phyloP scores from a whole-genome alignment of 352 stramenopile genomes.

The Phytopythium boreale region DNA sequence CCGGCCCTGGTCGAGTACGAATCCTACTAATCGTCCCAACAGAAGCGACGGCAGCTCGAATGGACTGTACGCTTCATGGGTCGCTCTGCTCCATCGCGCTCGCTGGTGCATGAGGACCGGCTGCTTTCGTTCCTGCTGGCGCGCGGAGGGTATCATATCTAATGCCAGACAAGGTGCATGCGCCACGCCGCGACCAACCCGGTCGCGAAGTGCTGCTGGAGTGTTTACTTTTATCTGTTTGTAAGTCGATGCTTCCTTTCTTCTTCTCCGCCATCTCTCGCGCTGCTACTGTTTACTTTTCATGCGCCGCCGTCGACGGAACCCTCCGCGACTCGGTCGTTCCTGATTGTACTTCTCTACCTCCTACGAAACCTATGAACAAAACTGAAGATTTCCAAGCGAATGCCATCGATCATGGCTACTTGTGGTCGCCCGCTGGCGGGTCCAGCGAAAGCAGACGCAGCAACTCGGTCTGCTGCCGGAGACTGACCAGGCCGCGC shows the following conservation, averaged over 20 bases:
- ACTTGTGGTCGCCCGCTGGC: neutral
- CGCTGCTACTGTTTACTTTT: constrained; percentile 3
- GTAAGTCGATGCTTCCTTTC: neutral
- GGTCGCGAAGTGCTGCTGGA: neutral
- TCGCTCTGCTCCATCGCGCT: neutral
- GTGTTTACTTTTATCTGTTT: neutral
- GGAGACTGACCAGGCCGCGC: constrained; percentile 9
- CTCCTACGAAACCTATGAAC: neutral
- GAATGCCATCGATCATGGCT: neutral
- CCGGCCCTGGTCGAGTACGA: constrained; percentile 41
- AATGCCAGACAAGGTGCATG: neutral
- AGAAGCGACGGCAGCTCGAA: neutral
- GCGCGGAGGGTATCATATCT: neutral
- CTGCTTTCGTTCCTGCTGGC: neutral
- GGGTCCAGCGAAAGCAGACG: constrained; percentile 52
- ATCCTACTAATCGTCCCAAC: constrained; percentile 34
- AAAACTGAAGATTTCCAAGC: too few species aligned
- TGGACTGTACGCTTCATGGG: neutral
- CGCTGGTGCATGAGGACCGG: neutral
- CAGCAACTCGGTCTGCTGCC: constrained; percentile 39
- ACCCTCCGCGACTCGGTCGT: too few species aligned
- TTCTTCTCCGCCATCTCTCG: neutral
- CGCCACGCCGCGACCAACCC: too few species aligned
- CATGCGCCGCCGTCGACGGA: neutral
- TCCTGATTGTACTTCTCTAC: constrained; percentile 3